Conservation (phyloP, 495 filamentous ascomycete genomes). For the Collariella sp. region DNA sequence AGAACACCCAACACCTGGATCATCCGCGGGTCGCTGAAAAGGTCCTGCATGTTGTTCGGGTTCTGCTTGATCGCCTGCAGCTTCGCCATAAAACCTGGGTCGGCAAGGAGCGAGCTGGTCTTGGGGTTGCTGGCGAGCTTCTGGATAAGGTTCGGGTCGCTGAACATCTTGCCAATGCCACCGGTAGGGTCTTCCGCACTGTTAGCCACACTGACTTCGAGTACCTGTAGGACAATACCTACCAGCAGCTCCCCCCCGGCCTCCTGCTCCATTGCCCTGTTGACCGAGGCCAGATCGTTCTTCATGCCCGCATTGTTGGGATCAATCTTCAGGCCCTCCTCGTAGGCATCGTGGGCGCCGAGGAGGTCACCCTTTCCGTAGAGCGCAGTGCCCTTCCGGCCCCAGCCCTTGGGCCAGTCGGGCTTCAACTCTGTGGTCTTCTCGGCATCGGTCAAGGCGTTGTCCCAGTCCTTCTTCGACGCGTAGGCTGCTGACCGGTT, state of each 20-base stretch:
- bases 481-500: constrained; percentile 96
- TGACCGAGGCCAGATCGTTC: constrained; percentile 69
- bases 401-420: constrained; percentile 96
- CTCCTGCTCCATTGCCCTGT: constrained; percentile 82
- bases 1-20: constrained; percentile 90
- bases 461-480: constrained; percentile 76
- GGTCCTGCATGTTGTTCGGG: constrained; percentile 65
- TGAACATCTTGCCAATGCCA: constrained; percentile 85
- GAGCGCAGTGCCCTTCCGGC: constrained; percentile 80
- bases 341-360: constrained; percentile 79
- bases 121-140: constrained; percentile 93
- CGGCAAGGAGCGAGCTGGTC: constrained; percentile 75
- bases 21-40: constrained; percentile 84
- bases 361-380: constrained; percentile 82
- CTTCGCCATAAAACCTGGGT: constrained; percentile 83
- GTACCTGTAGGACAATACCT: neutral
- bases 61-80: constrained; percentile 71
- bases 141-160: constrained; percentile 76
- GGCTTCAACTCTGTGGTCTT: constrained; percentile 91
- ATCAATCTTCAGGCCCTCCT: constrained; percentile 84
- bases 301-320: constrained; percentile 89
- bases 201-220: neutral
- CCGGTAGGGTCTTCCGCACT: constrained; percentile 54
- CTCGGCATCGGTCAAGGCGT: constrained; percentile 79
- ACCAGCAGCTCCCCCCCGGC: constrained; percentile 58